Evolutionary conservation across 2,329 filamentous ascomycete species (phyloP), one percentile per base, ranked within the genome.

Genomic region (Arachnomyces sp.): DNA sequence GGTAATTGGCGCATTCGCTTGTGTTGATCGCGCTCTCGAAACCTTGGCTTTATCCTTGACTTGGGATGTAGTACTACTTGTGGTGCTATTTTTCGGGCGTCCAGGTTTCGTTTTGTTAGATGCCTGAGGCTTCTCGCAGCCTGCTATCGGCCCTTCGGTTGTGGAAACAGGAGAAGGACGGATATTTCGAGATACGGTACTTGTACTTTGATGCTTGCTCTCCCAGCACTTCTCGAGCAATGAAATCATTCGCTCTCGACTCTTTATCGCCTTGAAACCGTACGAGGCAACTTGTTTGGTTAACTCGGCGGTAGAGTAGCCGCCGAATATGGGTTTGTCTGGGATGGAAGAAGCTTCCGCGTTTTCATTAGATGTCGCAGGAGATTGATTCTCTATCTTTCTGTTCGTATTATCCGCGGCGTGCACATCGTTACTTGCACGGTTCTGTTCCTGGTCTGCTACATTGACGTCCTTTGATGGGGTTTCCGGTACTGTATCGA

Each of bases 221-320:
- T 74, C 63, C 82, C 84, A 88, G 57, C 85, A 88, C 52, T 79
- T 75, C 38, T 84, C 68, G 9, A 89, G 65, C 8, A 87, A 60
- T 1, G 76, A 68, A 44, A 89, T 79, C 80, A 86, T 86, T 7
- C 77, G 77, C 36, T 73, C 69, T 13, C 84, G 73, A 40, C 69
- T 77, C 55, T 80, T 85, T 21, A 88, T 66, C 1, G 80, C 67
- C 54, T 88, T 89, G 61, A 89, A 88, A 0, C 82, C 82, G 52
- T 79, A 87, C 0, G 69, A 67, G 4, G 72, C 65, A 33, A 89
- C 65, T 52, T 82, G 73, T 41, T 71, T 75, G 2, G 77, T 66
- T 12, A 89, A 64, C 43, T 84, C 75, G 7, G 69, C 62, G 45
- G 82, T 80, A 3, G 80, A 80, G 43, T 76, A 80, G 0, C 73